Base-by-base conservation (phyloP, 495 filamentous ascomycete genomes). In the Haplographium delicatum region DNA sequence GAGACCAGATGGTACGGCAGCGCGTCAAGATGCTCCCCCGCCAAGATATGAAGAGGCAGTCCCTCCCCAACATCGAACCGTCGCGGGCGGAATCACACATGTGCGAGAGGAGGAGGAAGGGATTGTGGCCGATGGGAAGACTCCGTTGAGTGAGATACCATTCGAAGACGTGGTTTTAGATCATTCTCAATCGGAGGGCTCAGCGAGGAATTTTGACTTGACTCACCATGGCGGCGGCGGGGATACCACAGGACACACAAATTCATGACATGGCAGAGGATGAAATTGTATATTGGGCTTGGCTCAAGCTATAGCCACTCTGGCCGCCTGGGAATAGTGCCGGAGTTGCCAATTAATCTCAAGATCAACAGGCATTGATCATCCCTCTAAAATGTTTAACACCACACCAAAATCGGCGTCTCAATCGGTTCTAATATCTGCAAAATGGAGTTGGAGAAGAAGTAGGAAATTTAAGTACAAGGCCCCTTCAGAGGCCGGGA, bases 201-300 rank as follows among this genome's bases (percentile, higher is more conserved):
- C 38, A n/a, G 41, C 38, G 6, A 54, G 51, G 42, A 38, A 16
- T 7, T 57, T 57, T 31, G 44, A 34, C 9, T 1, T 35, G 34
- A 37, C 22, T 15, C 58, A 60, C 54, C 50, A 56, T 44, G 33
- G 16, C 1, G 26, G 4, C 0, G 45, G 34, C 10, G 58, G 58
- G n/a, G 47, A 61, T 52, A 61, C 58, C 0, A 47, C 18, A 18
- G 58, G 58, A 19, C 58, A 61, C 43, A 61, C 58, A 16, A 61
- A 61, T 55, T 30, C 54, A 26, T 60, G 50, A 57, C 9, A n/a
- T 8, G 3, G 33, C 3, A 23, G 28, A 38, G 35, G 16, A 4
- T n/a, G n/a, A n/a, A n/a, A n/a, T n/a, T n/a, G n/a, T n/a, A n/a
- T n/a, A n/a, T n/a, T n/a, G n/a, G n/a, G n/a, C n/a, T n/a, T n/a